Evolutionary conservation across 78 protist genomes (phyloP), one percentile per base, ranked within the genome.

Genomic region (Anaeramoeba flamelloides): DNA sequence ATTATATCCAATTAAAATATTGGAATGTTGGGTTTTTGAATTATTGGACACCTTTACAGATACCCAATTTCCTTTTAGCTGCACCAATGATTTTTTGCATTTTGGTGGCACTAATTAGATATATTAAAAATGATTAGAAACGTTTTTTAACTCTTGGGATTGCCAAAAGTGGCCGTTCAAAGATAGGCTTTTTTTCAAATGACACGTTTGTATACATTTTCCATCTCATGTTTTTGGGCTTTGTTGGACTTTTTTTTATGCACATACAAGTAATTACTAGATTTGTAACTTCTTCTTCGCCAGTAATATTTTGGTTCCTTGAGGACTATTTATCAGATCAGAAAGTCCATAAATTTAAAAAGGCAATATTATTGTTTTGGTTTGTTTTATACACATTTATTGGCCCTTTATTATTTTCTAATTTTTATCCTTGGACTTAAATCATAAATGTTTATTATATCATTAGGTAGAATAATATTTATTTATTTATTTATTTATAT

Each of bases 61-160:
- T 83, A 22, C 86, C 86, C 39, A 83, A 83, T 78, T 77, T 83
- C 74, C 36, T 8, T n/a, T 79, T 83, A 33, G 86, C 86, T 31
- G 2, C 36, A 34, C 86, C 86, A 74, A 0, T 33, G 34, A 26
- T 77, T 38, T 3, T 2, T 17, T 40, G 76, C 38, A 32, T 78
- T 3, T 38, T 36, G 3, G 38, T n/a, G 30, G 83, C 64, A 31
- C 2, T 40, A 32, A n/a, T 1, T 38, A 4, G 4, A 17, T 80
- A 40, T 37, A 1, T 0, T 34, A 1, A 2, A 2, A 2, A 34
- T 31, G 41, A 17, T 17, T n/a, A n/a, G n/a, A n/a, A n/a, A n/a
- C n/a, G n/a, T n/a, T n/a, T n/a, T n/a, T n/a, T n/a, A n/a, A n/a
- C n/a, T n/a, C n/a, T n/a, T n/a, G n/a, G n/a, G n/a, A n/a, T n/a